A percentile compares a stretch with the other conserved stretches of the same genome.
Evolutionary conservation across 768 basidiomycete genomes (phyloP).

Genomic region (Scleroderma citrinum): DNA sequence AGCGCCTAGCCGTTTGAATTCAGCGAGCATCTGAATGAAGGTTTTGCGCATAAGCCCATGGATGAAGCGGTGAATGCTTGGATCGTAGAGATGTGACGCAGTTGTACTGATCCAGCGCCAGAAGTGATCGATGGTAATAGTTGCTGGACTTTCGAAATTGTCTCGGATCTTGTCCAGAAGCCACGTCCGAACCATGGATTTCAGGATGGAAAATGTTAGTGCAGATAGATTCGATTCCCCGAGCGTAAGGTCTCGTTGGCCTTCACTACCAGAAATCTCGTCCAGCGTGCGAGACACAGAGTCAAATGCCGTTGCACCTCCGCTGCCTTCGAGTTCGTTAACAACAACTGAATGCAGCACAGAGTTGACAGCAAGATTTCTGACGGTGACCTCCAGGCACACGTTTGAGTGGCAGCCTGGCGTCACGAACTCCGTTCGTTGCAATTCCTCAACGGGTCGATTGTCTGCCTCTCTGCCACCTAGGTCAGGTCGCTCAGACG

Average conservation of each 20-base stretch:
- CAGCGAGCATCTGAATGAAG: slow-evolving; percentile 93
- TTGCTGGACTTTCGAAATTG: slow-evolving; percentile 59
- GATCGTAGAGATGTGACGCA: slow-evolving; percentile 83
- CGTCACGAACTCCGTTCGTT: slow-evolving; percentile 76
- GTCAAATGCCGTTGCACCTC: slow-evolving; percentile 91
- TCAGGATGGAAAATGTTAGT: slow-evolving; percentile 79
- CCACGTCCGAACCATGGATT: slow-evolving; percentile 87
- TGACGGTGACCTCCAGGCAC: slow-evolving; percentile 82
- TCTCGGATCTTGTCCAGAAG: slow-evolving; percentile 77
- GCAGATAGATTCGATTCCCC: slow-evolving; percentile 89
- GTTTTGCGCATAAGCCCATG: slow-evolving; percentile 97
- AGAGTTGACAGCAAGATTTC: slow-evolving; percentile 90
- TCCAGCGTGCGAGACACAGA: slow-evolving; percentile 87
- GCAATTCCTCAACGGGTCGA: slow-evolving; percentile 67
- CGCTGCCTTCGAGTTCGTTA: slow-evolving; percentile 95
- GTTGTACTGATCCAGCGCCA: slow-evolving; percentile 95
- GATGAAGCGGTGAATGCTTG: slow-evolving; percentile 87
- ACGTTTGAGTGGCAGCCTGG: slow-evolving; percentile 91
- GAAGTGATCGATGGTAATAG: slow-evolving; percentile 83
- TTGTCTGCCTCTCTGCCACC: slow-evolving; percentile 90
- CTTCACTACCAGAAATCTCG: slow-evolving; percentile 68
- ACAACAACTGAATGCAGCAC: slow-evolving; percentile 91
- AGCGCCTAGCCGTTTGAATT: slow-evolving; percentile 92
- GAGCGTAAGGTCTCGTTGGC: slow-evolving; percentile 63
- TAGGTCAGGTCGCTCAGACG: slow-evolving; percentile 80